A percentile compares a stretch with the other conserved stretches of the same genome.
Evolutionary conservation across 2,329 filamentous ascomycete genomes (phyloP).

Genomic region (Torrubiella hemipterigena): DNA sequence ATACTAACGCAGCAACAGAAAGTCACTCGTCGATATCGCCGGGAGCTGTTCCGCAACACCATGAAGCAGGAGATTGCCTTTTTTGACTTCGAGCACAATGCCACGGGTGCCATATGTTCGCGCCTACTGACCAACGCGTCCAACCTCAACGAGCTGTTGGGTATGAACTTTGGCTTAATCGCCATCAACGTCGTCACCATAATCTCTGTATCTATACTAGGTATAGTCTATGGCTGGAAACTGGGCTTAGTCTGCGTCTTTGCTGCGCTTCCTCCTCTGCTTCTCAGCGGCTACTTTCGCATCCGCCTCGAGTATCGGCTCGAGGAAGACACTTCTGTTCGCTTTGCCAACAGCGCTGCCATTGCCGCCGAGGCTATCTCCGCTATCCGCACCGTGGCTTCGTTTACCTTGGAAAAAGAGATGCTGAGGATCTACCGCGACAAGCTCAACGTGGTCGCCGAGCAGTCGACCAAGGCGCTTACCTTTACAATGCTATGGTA

Average conservation of each 20-base stretch:
- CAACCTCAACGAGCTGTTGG: slow-evolving; percentile 32
- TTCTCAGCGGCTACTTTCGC: slow-evolving; percentile 26
- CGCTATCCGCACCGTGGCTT: slow-evolving; percentile 31
- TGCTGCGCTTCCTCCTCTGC: slow-evolving; percentile 26
- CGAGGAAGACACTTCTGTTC: slow-evolving; percentile 20
- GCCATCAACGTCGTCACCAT: slow-evolving; percentile 28
- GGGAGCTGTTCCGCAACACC: slow-evolving; percentile 15
- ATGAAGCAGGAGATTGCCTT: slow-evolving; percentile 28
- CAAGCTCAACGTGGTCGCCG: slow-evolving; percentile 14
- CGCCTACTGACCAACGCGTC: slow-evolving; percentile 19
- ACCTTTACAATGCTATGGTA: slow-evolving; percentile 22
- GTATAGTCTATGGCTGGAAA: slow-evolving; percentile 29
- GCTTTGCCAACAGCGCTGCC: slow-evolving; percentile 26
- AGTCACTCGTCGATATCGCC: slow-evolving; percentile 14
- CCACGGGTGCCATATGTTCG: slow-evolving; percentile 19
- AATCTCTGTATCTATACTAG: slow-evolving; percentile 23
- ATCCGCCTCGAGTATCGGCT: slow-evolving; percentile 30
- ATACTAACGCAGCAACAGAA: neutral
- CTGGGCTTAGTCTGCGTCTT: slow-evolving; percentile 29
- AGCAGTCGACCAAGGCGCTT: slow-evolving; percentile 16
- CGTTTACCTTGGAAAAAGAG: slow-evolving; percentile 22
- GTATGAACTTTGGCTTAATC: slow-evolving; percentile 28
- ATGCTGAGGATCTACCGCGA: slow-evolving; percentile 19
- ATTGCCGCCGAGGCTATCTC: slow-evolving; percentile 33
- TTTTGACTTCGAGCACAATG: slow-evolving; percentile 20